Evolutionary conservation across 495 filamentous ascomycete species (phyloP).

Genomic region (Penicillium canariense): DNA sequence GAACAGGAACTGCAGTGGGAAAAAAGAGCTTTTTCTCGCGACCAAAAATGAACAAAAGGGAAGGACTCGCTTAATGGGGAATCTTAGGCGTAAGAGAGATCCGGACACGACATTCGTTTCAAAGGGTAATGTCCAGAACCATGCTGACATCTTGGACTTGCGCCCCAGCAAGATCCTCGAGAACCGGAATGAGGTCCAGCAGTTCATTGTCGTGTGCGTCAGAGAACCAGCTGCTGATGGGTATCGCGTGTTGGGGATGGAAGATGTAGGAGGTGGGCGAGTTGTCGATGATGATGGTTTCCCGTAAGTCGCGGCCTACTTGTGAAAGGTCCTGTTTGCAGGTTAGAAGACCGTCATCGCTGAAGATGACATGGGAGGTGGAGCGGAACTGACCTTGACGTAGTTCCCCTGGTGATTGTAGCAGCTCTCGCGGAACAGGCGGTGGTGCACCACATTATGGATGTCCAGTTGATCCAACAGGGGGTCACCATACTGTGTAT

Average conservation of each 20-base stretch:
- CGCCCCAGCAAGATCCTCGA: conserved; percentile 87
- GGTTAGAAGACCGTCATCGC: conserved; percentile 14
- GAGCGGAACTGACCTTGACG: conserved; percentile 64
- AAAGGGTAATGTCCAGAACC: conserved; percentile 94
- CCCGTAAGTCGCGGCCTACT: conserved; percentile 90
- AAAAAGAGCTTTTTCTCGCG: conserved; percentile 28
- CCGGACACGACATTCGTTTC: conserved; percentile 22
- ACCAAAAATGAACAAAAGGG: conserved; percentile 18
- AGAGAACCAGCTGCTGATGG: conserved; percentile 99
- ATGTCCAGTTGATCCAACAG: conserved; percentile 96
- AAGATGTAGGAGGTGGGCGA: conserved; percentile 99
- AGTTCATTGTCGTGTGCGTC: conserved; percentile 99
- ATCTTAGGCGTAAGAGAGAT: conserved; percentile 35
- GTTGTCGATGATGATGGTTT: conserved; percentile 99
- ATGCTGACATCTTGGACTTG: conserved; percentile 95
- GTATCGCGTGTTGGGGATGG: conserved; percentile 97
- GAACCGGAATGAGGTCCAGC: conserved; percentile 94
- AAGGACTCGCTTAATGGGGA: conserved; percentile 32
- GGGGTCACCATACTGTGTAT: conserved; percentile 84
- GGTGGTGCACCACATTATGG: conserved; percentile 92
- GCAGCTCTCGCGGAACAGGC: conserved; percentile 96
- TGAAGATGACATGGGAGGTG: neutral
- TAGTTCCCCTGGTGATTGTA: conserved; percentile 99
- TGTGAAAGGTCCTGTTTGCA: conserved; percentile 78
- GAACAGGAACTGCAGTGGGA: neutral